Conservation (phyloP, 2,329 filamentous ascomycete species). For the Ophiostoma fasciatum region DNA sequence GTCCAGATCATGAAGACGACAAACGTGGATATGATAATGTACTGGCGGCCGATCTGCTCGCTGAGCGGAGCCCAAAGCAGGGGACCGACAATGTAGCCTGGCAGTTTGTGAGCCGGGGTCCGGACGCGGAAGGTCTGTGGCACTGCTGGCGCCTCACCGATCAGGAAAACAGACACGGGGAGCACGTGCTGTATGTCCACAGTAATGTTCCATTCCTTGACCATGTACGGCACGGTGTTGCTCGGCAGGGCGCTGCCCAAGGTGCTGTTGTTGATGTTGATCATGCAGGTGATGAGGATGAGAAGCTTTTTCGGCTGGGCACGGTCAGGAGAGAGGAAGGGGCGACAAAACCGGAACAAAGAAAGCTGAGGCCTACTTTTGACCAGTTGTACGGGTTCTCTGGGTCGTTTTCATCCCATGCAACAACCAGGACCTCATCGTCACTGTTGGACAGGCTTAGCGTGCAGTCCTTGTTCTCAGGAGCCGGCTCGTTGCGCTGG, state of each 20-base stretch:
- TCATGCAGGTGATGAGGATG: constrained; percentile 39
- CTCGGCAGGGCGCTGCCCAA: constrained; percentile 50
- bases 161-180: constrained; percentile 47
- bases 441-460: constrained; percentile 13
- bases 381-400: constrained; percentile 42
- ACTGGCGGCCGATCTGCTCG: constrained; percentile 46
- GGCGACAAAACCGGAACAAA: too few relatives aligned
- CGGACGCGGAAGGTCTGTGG: too few relatives aligned
- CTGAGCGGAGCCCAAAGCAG: constrained; percentile 50
- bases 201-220: constrained; percentile 39
- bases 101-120: too few relatives aligned
- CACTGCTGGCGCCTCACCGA: too few relatives aligned
- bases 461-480: neutral
- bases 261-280: constrained; percentile 51
- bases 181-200: constrained; percentile 31
- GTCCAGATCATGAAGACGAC: constrained; percentile 34
- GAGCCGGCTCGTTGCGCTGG: too few relatives aligned
- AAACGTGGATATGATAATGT: constrained; percentile 30
- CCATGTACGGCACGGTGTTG: constrained; percentile 45
- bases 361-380: constrained; percentile 15
- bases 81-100: constrained; percentile 21
- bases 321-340: neutral
- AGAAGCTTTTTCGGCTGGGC: constrained; percentile 35
- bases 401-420: constrained; percentile 31
- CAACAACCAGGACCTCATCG: constrained; percentile 21